Base-by-base conservation (phyloP, 768 basidiomycete species). In the Suillus spraguei region DNA sequence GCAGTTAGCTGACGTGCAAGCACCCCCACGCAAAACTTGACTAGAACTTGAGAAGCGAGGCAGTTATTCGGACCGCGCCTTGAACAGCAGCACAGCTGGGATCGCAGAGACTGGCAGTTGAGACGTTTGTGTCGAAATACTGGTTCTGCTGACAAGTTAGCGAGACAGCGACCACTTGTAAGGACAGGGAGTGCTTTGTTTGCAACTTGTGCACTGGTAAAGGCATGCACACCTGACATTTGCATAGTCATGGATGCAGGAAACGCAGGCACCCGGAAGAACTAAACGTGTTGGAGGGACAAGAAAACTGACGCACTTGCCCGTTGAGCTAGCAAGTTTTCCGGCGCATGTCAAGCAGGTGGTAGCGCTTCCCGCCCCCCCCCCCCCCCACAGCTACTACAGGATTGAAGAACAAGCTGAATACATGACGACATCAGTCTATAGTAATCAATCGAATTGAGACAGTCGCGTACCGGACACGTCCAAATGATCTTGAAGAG, bases 191-290 rank as follows among this genome's bases (percentile, higher is more conserved):
- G 84, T 24, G 80, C 76, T 33, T 86, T 69, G 38, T n/a, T 86
- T 81, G 70, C 94, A 95, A 55, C 84, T 84, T 9, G 86, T 81
- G 75, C 94, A 97, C 71, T 94, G 88, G 70, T 85, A 87, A 77
- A 92, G 92, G 0, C 86, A 84, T 24, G 83, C n/a, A n/a, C 69
- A n/a, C 92, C 93, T 28, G 87, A 75, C 95, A 97, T 2, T 87
- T 17, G 85, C 86, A 70, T 95, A 97, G 71, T 96, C 95, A n/a
- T 0, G 92, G 87, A 64, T 96, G 74, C 95, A 97, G 6, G 87
- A 68, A 61, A 86, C 70, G 77, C 94, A 96, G 33, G 84, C n/a
- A 76, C 32, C 87, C 85, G 36, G 85, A 81, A 13, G 90, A 83
- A 60, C 81, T 77, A 76, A 94, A 89, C 2, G 87, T 85, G 64